These are phyloP conservation scores for Breynia disticha DNA, from an alignment of 441 rosid genomes.

Conservation along the genomic window DNA sequence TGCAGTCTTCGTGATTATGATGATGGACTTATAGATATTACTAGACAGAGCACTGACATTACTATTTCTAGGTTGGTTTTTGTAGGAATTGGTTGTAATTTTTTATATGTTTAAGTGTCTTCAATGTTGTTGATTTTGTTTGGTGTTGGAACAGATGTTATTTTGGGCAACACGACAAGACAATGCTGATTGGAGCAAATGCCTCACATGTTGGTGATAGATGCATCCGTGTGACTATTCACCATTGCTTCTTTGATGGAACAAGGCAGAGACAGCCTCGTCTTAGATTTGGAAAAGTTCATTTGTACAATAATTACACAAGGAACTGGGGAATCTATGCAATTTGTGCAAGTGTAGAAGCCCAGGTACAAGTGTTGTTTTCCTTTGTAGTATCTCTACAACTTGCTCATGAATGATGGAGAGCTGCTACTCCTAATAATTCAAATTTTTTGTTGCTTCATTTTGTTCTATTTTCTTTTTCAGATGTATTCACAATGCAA, in stretches of 20 bases:
- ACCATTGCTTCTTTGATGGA: constrained; percentile 90
- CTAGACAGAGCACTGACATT: constrained; percentile 80
- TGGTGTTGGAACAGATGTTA: constrained; percentile 41
- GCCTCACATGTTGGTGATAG: constrained; percentile 65
- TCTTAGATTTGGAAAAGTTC: constrained; percentile 73
- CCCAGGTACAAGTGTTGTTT: constrained; percentile 44
- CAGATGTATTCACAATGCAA: constrained; percentile 88
- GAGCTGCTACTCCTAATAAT: too few species aligned
- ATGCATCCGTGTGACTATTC: constrained; percentile 77
- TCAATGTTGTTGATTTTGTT: not conserved
- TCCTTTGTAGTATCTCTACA: not conserved
- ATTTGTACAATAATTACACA: constrained; percentile 78
- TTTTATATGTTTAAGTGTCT: not conserved
- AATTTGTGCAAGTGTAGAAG: constrained; percentile 87
- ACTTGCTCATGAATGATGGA: constrained; percentile 2
- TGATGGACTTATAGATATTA: constrained; percentile 90
- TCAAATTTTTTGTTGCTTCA: too few species aligned
- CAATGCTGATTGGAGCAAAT: constrained; percentile 84
- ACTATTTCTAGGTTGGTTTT: constrained; percentile 64
- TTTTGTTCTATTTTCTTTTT: not conserved
- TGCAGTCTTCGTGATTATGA: constrained; percentile 77
- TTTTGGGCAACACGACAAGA: constrained; percentile 74
- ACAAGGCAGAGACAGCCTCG: constrained; percentile 94
- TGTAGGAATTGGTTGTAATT: not conserved
- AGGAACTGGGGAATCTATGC: constrained; percentile 92